Conservation (phyloP, 2,329 filamentous ascomycete species). For the Gaeumannomyces tritici region DNA sequence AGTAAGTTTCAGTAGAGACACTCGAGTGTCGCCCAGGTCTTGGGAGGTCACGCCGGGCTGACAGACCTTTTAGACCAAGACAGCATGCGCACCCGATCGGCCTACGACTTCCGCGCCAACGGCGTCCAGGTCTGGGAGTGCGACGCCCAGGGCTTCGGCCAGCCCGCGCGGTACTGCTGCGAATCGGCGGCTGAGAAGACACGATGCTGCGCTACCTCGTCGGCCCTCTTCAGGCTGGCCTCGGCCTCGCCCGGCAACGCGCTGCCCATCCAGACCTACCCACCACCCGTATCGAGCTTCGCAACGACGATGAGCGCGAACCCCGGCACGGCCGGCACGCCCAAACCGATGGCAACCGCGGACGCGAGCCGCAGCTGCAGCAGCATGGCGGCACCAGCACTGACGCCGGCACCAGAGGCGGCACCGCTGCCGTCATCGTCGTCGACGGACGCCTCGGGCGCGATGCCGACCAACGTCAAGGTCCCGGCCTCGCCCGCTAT, state of each 20-base stretch:
- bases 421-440: background rate
- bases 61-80: constrained; percentile 6
- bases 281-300: background rate
- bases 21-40: background rate
- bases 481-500: background rate
- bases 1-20: constrained; percentile 2
- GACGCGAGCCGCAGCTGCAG: background rate
- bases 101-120: constrained; percentile 8
- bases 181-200: constrained; percentile 9
- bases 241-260: constrained; percentile 9
- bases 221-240: constrained; percentile 7
- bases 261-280: constrained; percentile 7
- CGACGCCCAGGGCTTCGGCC: constrained; percentile 6
- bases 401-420: background rate
- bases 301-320: background rate
- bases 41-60: background rate
- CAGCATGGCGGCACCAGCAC: background rate
- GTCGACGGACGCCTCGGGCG: background rate
- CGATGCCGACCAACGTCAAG: background rate
- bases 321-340: background rate
- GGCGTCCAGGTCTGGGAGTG: constrained; percentile 11
- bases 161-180: constrained; percentile 9
- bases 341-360: background rate
- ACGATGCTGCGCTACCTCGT: constrained; percentile 7
- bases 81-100: constrained; percentile 3